Conservation (phyloP, 139 green algal genomes). For the Coelastrella sp. region DNA sequence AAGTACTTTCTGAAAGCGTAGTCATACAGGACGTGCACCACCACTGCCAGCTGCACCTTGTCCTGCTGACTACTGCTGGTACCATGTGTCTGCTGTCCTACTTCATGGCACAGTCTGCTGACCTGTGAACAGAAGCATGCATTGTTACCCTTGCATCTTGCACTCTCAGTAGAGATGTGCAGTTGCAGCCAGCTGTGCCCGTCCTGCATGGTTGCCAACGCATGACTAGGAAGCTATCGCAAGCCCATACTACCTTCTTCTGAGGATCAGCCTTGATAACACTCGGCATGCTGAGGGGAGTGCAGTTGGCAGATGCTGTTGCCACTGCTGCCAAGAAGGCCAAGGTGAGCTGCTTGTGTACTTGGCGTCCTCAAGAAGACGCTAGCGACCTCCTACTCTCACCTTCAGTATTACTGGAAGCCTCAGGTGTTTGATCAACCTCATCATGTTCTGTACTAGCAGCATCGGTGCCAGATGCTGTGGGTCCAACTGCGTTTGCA, state of each 20-base stretch:
- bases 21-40: conserved; percentile 66
- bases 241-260: no score
- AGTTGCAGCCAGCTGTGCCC: no score
- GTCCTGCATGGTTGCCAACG: no score
- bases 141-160: not conserved
- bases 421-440: conserved; percentile 54
- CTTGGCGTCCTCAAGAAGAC: not conserved
- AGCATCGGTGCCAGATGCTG: conserved; percentile 26
- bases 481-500: not conserved
- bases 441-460: conserved; percentile 61
- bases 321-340: not conserved
- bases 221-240: no score
- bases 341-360: not conserved
- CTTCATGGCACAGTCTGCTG: no score
- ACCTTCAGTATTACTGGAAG: conserved; percentile 65
- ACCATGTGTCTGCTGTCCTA: not conserved
- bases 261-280: no score
- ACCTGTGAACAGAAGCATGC: not conserved
- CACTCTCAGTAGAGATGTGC: no score
- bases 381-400: no score
- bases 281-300: no score
- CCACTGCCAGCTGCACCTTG: conserved; percentile 42
- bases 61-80: not conserved
- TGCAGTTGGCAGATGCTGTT: no score
- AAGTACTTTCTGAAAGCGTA: conserved; percentile 70